Percentiles rank a stretch among this genome's conserved stretches.
phyloP scores from a whole-genome alignment of 208 protist genomes.

The Leptomonas seymouri region DNA sequence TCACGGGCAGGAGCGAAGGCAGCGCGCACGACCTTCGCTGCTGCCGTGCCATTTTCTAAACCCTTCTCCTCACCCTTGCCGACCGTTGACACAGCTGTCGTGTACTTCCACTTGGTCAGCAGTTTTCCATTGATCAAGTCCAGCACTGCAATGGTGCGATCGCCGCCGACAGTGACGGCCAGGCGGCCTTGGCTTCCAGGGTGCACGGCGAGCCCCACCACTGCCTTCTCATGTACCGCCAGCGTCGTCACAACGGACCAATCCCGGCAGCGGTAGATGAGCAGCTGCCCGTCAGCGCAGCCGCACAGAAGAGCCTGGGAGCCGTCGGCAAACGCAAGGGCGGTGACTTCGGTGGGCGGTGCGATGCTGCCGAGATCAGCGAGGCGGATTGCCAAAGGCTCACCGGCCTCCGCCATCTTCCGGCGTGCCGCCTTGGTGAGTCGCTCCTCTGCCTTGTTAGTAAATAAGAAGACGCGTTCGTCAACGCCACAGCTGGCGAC shows the following conservation, averaged over 20 bases:
- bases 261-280: constrained; percentile 73
- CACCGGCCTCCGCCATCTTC: constrained; percentile 40
- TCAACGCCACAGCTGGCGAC: constrained; percentile 70
- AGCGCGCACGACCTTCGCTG: neutral
- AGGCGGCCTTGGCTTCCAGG: constrained; percentile 54
- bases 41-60: neutral
- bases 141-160: constrained; percentile 67
- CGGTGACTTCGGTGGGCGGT: constrained; percentile 54
- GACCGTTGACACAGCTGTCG: constrained; percentile 10
- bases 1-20: constrained; percentile 31
- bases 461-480: constrained; percentile 81
- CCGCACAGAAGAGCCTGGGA: constrained; percentile 68
- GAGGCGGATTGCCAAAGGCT: constrained; percentile 46
- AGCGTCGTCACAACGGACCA: constrained; percentile 49
- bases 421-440: constrained; percentile 28
- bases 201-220: constrained; percentile 55
- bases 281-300: constrained; percentile 55
- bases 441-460: constrained; percentile 62
- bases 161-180: constrained; percentile 54
- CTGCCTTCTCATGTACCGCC: constrained; percentile 56
- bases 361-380: constrained; percentile 70
- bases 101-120: constrained; percentile 85
- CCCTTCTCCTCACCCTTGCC: neutral
- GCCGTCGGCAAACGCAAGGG: constrained; percentile 39
- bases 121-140: constrained; percentile 57